Base-by-base conservation (phyloP, 108 stramenopile species). In the Skeletonema costatum region DNA sequence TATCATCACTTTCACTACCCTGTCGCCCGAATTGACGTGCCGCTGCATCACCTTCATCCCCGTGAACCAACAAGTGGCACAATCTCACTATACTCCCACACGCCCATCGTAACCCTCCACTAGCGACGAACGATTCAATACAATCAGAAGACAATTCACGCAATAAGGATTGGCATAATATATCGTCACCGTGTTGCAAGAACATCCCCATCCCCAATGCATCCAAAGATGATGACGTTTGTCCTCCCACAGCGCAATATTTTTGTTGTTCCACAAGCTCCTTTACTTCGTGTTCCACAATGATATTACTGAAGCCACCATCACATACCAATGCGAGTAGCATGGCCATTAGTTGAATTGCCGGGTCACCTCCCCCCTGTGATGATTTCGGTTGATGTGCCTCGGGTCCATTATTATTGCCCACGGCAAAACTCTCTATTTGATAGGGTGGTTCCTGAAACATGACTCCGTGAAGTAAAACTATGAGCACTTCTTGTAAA, bases 81-180 rank as follows among this genome's bases (percentile, higher is more conserved):
- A 82, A 50, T 66, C 81, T 68, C 11, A 82, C 29, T 14, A 82
- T 82, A 13, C 72, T 30, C 3, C 67, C 81, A 44, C 73, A 75
- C 0, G 63, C 78, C 78, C 78, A 83, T 58, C 82, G 51, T 48
- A 83, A 56, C 3, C 82, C 82, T 21, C 82, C 73, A 30, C 66
- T 36, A n/a, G 82, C 82, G 4, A 82, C 81, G 64, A 83, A 83
- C 14, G 73, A 63, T 48, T 83, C 82, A 17, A 83, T 78, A 39
- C 82, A 64, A 38, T 64, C n/a, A 16, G 70, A 39, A 32, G 62
- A 42, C 50, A 60, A 60, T 50, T 71, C 63, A 13, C 36, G 35
- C 70, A 77, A 71, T 41, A 17, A 41, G 16, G 68, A 29, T 19
- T 42, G 36, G 16, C 59, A 51, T 12, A 77, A 60, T 38, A 77